Evolutionary conservation across 208 protist genomes (phyloP).

Genomic region (Leptomonas pyrrhocoris): DNA sequence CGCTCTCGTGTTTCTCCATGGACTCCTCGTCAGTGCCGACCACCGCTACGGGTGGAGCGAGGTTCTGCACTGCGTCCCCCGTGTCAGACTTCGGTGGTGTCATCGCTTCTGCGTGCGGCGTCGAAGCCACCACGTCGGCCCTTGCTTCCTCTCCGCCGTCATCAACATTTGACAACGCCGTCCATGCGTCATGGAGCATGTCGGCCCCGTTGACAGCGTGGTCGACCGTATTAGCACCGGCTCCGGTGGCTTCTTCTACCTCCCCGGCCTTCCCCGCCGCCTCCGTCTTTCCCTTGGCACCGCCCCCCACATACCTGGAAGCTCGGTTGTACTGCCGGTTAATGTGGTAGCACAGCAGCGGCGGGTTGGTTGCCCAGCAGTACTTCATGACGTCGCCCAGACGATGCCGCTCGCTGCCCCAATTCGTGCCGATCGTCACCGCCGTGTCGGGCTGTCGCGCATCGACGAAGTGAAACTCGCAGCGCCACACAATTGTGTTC

Average conservation of each 20-base stretch:
- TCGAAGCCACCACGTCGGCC: not conserved
- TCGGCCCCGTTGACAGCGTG: too few relatives aligned
- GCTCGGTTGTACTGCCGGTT: slow-evolving; percentile 80
- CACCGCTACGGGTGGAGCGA: not conserved
- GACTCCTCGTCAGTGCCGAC: not conserved
- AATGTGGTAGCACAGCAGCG: slow-evolving; percentile 81
- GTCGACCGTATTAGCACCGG: too few relatives aligned
- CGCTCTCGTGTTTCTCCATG: not conserved
- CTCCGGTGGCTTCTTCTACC: not conserved
- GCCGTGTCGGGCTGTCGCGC: not conserved
- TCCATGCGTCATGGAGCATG: too few relatives aligned
- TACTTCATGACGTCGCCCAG: slow-evolving; percentile 73
- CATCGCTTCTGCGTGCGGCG: not conserved
- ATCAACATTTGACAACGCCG: not conserved
- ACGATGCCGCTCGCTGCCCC: slow-evolving; percentile 78
- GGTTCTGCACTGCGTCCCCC: not conserved
- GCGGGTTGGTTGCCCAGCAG: slow-evolving; percentile 79
- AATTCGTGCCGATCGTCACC: slow-evolving; percentile 61
- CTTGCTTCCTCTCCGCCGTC: not conserved
- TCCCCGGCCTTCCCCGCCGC: not conserved
- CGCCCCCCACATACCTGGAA: slow-evolving; percentile 44
- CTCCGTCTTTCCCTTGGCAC: not conserved
- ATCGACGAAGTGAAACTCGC: slow-evolving; percentile 75
- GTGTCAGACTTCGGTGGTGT: not conserved
- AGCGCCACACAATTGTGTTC: slow-evolving; percentile 84